Evolutionary conservation across 73 alveolate genomes (phyloP), one percentile per base, ranked within the genome.

Genomic region (Paramecium octaurelia): DNA sequence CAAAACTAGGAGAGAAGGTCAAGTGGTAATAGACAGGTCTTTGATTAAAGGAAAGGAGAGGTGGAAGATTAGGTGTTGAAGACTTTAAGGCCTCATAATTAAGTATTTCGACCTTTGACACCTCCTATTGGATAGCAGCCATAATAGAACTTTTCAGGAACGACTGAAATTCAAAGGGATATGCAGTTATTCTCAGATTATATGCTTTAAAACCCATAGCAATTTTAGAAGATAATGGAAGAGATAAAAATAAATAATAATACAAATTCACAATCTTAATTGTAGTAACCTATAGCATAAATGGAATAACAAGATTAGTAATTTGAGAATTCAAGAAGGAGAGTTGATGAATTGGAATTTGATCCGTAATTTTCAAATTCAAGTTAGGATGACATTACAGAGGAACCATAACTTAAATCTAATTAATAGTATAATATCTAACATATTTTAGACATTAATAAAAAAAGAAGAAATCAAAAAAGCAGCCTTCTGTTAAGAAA

Each of bases 331-430:
- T 18, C 48, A 21, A 21, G 42, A 24, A 40, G 91, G 27, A 42
- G 91, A 80, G 91, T 80, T 8, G 91, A 80, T 46, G 91, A 80
- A 80, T 24, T 80, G 21, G 91, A 80, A 43, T 80, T 80, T 80
- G 91, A 80, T 43, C 91, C 91, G 0, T 24, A 80, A 46, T 80
- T 80, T 14, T 80, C 91, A 31, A 80, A 80, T 48, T 80, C 91
- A 44, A 44, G 76, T 80, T 35, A 80, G 31, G 91, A 80, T 43
- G 91, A 80, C 5, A 40, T 40, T 16, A 34, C 36, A 16, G 87
- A 73, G 14, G 57, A 73, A 68, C 50, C 40, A 10, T 12, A 73
- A 73, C 31, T 38, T 16, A 31, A 73, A 38, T 38, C 87, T 35
- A 64, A 64, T 27, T 34, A 64, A 27, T 64, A 64, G 84, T 64